Evolutionary conservation across 768 basidiomycete genomes (phyloP), one percentile per base, ranked within the genome.

Genomic region (Amanita exitialis): DNA sequence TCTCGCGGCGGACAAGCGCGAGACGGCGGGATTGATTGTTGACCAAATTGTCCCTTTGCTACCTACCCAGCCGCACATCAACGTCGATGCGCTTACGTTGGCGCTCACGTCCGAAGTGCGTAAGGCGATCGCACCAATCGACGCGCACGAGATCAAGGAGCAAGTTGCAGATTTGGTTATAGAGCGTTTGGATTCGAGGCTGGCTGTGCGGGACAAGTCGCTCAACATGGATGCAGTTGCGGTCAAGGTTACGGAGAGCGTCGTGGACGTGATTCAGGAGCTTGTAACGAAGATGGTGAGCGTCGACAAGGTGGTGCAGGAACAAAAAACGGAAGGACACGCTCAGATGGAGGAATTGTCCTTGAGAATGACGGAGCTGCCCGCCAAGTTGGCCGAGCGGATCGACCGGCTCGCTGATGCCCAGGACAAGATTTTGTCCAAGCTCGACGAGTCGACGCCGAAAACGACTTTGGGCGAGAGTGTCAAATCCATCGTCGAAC

Each of bases 151-250:
- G 62, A 86, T 92, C 62, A 90, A 89, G 69, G 90, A 91, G 59
- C 86, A 89, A 59, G 88, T 92, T 0, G 86, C 90, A 2, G 90
- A 90, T 61, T 77, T 91, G 25, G 90, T 92, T 1, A 86, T 92
- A 6, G 90, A 90, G 61, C 79, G 90, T 23, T 72, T 92, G 9
- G 86, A 90, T 58, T 84, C 89, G 9, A 79, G 88, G 16, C 73
- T 92, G 44, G 77, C 86, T 34, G 82, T 88, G 23, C 76, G 89
- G 7, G 89, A 91, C 63, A 81, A 83, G 59, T 63, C 76, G 5
- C 76, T 85, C 58, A 85, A 78, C 57, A 66, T 80, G 15, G 84
- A 88, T 35, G 65, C 67, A 3, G 63, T 89, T 41, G 71, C 78
- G 1, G 61, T 65, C 23, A 83, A 72, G 56, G 72, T 90, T 5